Percentiles rank a stretch among this genome's conserved stretches.
phyloP scores from a whole-genome alignment of 495 filamentous ascomycete species.

The Podospora conica region DNA sequence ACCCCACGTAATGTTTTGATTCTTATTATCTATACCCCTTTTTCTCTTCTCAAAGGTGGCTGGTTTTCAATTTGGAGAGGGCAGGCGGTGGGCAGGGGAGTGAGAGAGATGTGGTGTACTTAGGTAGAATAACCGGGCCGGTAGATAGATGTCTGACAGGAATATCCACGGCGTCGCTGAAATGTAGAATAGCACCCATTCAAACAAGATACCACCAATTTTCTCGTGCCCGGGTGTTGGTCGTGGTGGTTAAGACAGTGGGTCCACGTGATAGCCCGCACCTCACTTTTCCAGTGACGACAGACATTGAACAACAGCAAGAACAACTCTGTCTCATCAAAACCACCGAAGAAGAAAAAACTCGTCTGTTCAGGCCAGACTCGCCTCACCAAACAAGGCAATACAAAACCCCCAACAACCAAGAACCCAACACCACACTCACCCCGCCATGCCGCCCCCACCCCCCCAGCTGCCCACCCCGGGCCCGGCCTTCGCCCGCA shows the following conservation, averaged over 20 bases:
- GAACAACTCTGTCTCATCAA: neutral
- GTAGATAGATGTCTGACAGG: neutral
- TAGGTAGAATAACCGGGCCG: neutral
- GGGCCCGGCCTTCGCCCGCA: conserved; percentile 42
- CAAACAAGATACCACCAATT: neutral
- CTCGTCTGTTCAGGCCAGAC: neutral
- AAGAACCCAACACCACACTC: no score
- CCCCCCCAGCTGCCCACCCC: conserved; percentile 24
- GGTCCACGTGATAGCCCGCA: neutral
- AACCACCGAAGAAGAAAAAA: neutral
- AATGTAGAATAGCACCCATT: neutral
- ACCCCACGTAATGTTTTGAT: conserved; percentile 8
- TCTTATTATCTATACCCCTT: conserved; percentile 7
- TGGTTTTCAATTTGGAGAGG: neutral
- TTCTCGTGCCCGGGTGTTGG: neutral
- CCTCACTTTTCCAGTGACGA: neutral
- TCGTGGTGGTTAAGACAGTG: neutral
- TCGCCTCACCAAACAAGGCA: neutral
- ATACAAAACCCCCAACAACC: neutral
- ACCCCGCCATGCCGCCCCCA: neutral
- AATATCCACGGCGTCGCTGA: neutral
- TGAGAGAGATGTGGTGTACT: neutral
- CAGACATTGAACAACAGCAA: neutral
- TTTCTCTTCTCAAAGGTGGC: neutral
- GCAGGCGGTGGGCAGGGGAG: neutral